Evolutionary conservation across 257 asterid species (phyloP).

Genomic region (Nicotiana benthamiana): DNA sequence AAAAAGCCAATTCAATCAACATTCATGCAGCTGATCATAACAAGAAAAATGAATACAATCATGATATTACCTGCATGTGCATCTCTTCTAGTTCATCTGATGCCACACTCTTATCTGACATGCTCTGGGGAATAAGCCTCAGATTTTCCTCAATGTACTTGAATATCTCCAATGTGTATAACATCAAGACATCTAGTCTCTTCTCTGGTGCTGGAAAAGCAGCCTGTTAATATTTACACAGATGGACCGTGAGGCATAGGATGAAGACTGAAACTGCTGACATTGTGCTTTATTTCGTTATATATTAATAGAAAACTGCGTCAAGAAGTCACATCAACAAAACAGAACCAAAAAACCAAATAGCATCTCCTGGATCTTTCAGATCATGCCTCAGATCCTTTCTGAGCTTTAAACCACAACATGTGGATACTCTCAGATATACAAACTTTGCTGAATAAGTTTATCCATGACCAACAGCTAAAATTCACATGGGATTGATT

Average conservation of each 20-base stretch:
- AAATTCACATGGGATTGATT: not conserved
- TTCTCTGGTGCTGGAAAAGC: slow-evolving; percentile 86
- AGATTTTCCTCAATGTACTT: slow-evolving; percentile 78
- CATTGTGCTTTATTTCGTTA: not conserved
- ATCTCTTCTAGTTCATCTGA: slow-evolving; percentile 91
- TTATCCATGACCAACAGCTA: too few relatives aligned
- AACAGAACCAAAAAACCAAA: not conserved
- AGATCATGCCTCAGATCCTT: not conserved
- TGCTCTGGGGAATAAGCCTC: slow-evolving; percentile 78
- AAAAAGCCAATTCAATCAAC: not conserved
- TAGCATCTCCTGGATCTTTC: not conserved
- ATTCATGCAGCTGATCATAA: not conserved
- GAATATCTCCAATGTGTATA: slow-evolving; percentile 69
- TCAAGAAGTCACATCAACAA: not conserved
- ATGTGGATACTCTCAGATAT: not conserved
- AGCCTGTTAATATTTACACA: slow-evolving; percentile 39
- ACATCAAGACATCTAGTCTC: slow-evolving; percentile 76
- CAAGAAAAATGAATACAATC: not conserved
- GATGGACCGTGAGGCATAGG: slow-evolving; percentile 8
- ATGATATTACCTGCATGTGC: slow-evolving; percentile 68
- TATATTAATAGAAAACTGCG: not conserved
- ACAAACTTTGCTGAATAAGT: too few relatives aligned
- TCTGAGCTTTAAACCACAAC: not conserved
- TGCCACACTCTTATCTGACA: slow-evolving; percentile 87
- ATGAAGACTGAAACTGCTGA: not conserved